Base-by-base conservation (phyloP, 2,329 filamentous ascomycete genomes). In the Aspergillus fischeri region DNA sequence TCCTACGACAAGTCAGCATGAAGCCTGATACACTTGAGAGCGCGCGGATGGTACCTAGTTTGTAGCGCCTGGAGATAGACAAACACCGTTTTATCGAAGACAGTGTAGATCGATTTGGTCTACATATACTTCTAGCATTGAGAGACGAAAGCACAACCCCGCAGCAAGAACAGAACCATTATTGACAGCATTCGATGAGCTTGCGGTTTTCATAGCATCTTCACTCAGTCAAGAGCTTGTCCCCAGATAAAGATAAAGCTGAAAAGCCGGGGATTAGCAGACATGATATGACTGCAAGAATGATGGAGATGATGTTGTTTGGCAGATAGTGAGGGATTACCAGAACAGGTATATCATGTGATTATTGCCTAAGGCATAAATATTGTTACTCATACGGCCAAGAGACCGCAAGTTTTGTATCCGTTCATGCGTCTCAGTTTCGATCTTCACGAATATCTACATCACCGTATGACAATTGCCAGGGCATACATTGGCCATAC, bases 261-360 rank as follows among this genome's bases (percentile, higher is more conserved):
- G 21, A 28, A 35, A 11, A 50, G 10, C 1, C 20, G 2, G 14
- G 29, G 49, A 24, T 14, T 27, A 21, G 7, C 3, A 14, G 27
- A 25, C 29, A 14, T 10, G 29, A 8, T 7, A 51, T 3, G 32
- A 38, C 32, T 38, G 32, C 28, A 25, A 24, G 17, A 24, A 11
- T 51, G 49, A 24, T 51, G 9, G n/a, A n/a, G 29, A 25, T 17
- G 49, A 41, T 28, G 49, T 24, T 51, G 11, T 21, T 35, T 17
- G 49, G 29, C 21, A 29, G 24, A 51, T 21, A 25, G 10, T 35
- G 29, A 25, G 38, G 20, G 20, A 21, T 50, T 38, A 6, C 28
- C n/a, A 17, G 49, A 51, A 51, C 4, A 3, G 49, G 49, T 11
- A 51, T 38, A 4, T 27, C 57, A 59, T 55, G 55, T 59, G 57